Evolutionary conservation across 495 filamentous ascomycete species (phyloP), one percentile per base, ranked within the genome.

Genomic region (Neurospora tetrasperma): DNA sequence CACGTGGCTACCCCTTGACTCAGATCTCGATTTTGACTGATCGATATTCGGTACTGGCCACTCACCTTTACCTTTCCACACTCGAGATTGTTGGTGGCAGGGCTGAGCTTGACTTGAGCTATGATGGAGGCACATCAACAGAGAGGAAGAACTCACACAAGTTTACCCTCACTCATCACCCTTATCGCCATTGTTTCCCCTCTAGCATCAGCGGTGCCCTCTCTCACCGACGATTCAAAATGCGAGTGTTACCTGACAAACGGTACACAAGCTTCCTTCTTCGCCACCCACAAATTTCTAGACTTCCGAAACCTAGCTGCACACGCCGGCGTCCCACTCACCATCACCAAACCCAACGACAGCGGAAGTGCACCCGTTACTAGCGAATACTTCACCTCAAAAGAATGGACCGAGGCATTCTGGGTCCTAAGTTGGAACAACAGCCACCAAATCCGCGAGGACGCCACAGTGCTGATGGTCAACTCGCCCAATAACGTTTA

Each of bases 401-500:
- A 76, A 69, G 75, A 77, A 12, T 87, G 82, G 82, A 79, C 75
- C 14, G 77, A 83, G 23, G 16, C 54, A 27, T 85, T 88, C 75
- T 92, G 90, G 90, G 78, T 80, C 41, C 82, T 89, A 71, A 83
- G 78, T 72, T 92, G 90, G 90, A 82, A 87, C 74, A 86, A 86
- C 71, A 76, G 74, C 71, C 72, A 74, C 31, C 44, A 73, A 39
- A 44, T 72, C 3, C 84, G 80, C 70, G 78, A 71, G n/a, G 80
- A 86, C 72, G 85, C 84, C 1, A 77, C 80, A 5, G 75, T 82
- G 12, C 78, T 85, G 18, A 90, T 91, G 84, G 76, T 87, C 71
- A 90, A 92, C 82, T 89, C 88, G 7, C 86, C 86, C 39, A 85
- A 85, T 73, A 93, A 93, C 77, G 82, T 92, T 74, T 93, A 91